phyloP scores from a whole-genome alignment of 73 alveolate genomes.

The Paramecium octaurelia region DNA sequence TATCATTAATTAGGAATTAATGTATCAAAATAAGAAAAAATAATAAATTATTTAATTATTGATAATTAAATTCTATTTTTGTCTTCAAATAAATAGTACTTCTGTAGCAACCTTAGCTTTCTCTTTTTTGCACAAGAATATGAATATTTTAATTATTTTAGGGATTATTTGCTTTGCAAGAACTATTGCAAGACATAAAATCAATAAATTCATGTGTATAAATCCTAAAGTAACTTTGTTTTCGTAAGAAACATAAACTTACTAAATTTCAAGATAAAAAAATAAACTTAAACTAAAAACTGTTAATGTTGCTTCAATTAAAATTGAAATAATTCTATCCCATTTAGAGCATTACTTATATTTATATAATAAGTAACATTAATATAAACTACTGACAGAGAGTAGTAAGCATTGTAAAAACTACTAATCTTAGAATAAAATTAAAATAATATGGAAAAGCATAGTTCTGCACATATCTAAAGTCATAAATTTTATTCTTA shows the following conservation, averaged over 20 bases:
- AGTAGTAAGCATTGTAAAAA: neutral
- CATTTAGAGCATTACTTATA: neutral
- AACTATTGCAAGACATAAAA: neutral
- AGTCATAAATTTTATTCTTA: neutral
- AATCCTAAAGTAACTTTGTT: neutral
- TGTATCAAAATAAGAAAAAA: too few relatives aligned
- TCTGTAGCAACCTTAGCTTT: neutral
- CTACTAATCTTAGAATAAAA: neutral
- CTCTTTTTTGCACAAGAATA: neutral
- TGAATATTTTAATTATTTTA: neutral
- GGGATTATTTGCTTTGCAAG: neutral
- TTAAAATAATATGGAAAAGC: neutral
- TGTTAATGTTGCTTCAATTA: neutral
- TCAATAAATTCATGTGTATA: neutral
- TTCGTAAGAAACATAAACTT: neutral
- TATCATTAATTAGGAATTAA: too few relatives aligned
- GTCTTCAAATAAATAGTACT: neutral
- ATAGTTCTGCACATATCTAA: neutral
- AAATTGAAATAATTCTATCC: neutral
- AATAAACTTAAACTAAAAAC: neutral
- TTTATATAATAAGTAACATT: neutral
- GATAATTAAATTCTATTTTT: too few relatives aligned
- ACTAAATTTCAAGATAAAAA: neutral
- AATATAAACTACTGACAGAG: neutral
- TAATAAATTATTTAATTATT: too few relatives aligned